phyloP scores from a whole-genome alignment of 1,284 basidiomycete genomes.

The Cryptococcus sp. region DNA sequence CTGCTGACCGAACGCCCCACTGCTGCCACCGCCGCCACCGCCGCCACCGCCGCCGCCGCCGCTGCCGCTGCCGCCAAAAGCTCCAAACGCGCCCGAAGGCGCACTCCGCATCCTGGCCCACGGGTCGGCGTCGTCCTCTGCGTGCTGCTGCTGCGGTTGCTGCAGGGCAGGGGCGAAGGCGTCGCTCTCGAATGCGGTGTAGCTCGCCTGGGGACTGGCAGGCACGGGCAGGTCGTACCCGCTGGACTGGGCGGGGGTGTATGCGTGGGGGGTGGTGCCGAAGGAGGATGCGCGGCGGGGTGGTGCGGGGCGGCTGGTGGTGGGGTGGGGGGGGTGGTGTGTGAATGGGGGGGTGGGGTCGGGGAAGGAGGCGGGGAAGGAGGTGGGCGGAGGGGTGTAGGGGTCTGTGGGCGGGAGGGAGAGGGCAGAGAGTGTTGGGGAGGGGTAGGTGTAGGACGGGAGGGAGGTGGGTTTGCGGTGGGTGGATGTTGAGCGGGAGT shows the following conservation, averaged over 20 bases:
- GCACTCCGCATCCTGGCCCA: conserved; percentile 13
- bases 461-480: conserved; percentile 14
- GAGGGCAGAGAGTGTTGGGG: background rate
- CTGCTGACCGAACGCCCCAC: background rate
- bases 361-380: conserved; percentile 2
- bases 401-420: conserved; percentile 6
- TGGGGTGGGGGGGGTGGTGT: conserved; percentile 2
- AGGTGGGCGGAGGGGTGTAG: conserved; percentile 7
- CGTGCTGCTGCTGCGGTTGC: background rate
- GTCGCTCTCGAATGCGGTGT: conserved; percentile 12
- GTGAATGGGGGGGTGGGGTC: background rate
- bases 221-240: background rate
- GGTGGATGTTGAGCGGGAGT: conserved; percentile 13
- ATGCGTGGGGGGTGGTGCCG: conserved; percentile 3
- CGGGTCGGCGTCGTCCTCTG: conserved; percentile 4
- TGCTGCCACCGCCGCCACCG: background rate
- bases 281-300: conserved; percentile 13
- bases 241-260: background rate
- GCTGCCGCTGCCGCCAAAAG: background rate
- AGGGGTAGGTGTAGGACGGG: conserved; percentile 12
- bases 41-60: background rate
- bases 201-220: conserved; percentile 3
- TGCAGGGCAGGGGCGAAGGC: conserved; percentile 18
- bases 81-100: conserved; percentile 7
- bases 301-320: conserved; percentile 10